A percentile compares a stretch with the other conserved stretches of the same genome.
These are phyloP conservation scores for Kodamaea kaohsiungensis DNA, from an alignment of 805 yeast species.

Conservation along the genomic window DNA sequence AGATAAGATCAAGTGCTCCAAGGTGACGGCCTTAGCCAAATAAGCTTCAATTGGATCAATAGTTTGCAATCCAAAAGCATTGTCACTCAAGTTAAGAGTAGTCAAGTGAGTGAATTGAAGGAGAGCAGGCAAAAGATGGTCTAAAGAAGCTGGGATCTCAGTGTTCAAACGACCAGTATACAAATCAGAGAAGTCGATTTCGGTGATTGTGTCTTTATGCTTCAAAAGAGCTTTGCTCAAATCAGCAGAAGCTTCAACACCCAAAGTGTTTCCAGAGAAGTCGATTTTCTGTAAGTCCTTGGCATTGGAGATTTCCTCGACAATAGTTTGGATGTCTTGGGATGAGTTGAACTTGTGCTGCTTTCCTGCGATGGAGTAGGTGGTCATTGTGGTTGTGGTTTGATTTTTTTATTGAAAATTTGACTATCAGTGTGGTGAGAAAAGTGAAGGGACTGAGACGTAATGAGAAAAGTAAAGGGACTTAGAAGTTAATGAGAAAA, in stretches of 20 bases:
- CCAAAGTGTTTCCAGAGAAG: conserved; percentile 91
- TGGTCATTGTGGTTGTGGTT: conserved; percentile 18
- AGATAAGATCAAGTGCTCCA: conserved; percentile 84
- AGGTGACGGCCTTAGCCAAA: conserved; percentile 69
- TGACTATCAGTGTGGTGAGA: neutral
- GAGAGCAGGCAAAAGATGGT: conserved; percentile 69
- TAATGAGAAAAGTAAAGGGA: too few species aligned
- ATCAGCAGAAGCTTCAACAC: conserved; percentile 80
- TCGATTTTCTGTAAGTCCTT: conserved; percentile 57
- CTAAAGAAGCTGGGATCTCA: conserved; percentile 87
- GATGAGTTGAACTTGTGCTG: conserved; percentile 73
- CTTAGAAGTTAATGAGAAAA: too few species aligned
- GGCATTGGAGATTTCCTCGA: conserved; percentile 51
- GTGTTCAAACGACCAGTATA: conserved; percentile 94
- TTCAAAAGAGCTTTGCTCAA: conserved; percentile 58
- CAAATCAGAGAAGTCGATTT: conserved; percentile 84
- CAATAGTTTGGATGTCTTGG: conserved; percentile 70
- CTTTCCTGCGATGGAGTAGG: conserved; percentile 69
- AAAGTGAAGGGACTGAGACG: neutral
- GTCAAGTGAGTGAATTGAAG: conserved; percentile 66
- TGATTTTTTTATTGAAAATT: neutral
- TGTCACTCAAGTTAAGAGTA: conserved; percentile 84
- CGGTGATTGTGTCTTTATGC: conserved; percentile 51
- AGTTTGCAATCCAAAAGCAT: conserved; percentile 95
- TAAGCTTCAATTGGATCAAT: conserved; percentile 85